Conservation (phyloP, 192 early-diverging fungal genomes). For the Backusella mclennaniae region DNA sequence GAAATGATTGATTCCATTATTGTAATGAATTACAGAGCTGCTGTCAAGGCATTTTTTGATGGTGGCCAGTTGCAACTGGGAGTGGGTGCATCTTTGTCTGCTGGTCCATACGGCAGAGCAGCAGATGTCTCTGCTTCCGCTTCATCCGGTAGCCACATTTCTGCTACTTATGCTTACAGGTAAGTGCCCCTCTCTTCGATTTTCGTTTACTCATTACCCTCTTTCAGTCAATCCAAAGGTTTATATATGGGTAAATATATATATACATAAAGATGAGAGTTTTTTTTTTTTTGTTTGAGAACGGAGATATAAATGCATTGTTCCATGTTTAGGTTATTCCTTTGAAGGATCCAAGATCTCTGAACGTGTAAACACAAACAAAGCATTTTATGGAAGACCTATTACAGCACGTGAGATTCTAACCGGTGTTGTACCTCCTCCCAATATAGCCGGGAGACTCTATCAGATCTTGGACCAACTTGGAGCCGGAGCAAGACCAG, state of each 20-base stretch:
- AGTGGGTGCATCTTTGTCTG: constrained; percentile 17
- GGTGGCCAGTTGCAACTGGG: constrained; percentile 31
- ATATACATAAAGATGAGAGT: background rate
- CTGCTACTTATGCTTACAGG: constrained; percentile 32
- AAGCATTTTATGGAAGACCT: constrained; percentile 20
- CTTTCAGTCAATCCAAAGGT: constrained; percentile 20
- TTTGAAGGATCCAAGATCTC: constrained; percentile 29
- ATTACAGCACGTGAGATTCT: constrained; percentile 21
- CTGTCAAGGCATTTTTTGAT: constrained; percentile 30
- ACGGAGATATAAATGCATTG: background rate
- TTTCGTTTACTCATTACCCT: constrained; percentile 32
- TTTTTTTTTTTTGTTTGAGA: background rate
- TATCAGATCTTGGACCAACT: constrained; percentile 61
- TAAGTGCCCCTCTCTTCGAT: constrained; percentile 68
- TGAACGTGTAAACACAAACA: constrained; percentile 19
- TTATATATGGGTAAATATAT: constrained; percentile 7
- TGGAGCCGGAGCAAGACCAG: constrained; percentile 19
- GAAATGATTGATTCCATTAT: constrained; percentile 26
- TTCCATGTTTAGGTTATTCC: constrained; percentile 18
- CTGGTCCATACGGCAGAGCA: constrained; percentile 20
- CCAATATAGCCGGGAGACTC: constrained; percentile 68
- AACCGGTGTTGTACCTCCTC: constrained; percentile 51
- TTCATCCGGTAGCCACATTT: constrained; percentile 5
- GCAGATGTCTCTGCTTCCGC: constrained; percentile 19
- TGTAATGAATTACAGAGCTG: constrained; percentile 31